phyloP scores from a whole-genome alignment of 192 early-diverging fungal species.

The Coemansia sp. region DNA sequence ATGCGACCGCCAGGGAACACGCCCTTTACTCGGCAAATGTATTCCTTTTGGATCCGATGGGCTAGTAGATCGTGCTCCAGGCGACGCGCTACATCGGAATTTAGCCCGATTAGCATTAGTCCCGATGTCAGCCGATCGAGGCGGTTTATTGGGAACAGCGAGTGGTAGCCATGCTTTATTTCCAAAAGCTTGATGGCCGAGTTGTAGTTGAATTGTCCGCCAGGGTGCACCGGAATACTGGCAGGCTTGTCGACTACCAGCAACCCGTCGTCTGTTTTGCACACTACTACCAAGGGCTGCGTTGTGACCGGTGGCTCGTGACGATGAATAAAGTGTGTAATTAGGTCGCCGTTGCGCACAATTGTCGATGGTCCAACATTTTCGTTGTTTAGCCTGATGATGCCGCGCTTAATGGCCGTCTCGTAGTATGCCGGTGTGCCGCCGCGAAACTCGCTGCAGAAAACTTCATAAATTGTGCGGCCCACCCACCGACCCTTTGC shows the following conservation, averaged over 20 bases:
- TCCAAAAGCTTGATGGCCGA: conserved; percentile 66
- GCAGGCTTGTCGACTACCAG: conserved; percentile 87
- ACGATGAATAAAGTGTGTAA: conserved; percentile 82
- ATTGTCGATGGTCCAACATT: conserved; percentile 55
- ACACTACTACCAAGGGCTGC: conserved; percentile 60
- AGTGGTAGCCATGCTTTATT: conserved; percentile 56
- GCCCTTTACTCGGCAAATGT: conserved; percentile 83
- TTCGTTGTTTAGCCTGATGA: conserved; percentile 76
- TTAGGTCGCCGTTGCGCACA: conserved; percentile 72
- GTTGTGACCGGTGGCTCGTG: conserved; percentile 91
- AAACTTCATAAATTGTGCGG: conserved; percentile 71
- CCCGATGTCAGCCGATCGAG: conserved; percentile 94
- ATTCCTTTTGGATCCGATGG: conserved; percentile 77
- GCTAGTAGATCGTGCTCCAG: conserved; percentile 63
- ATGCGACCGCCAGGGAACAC: conserved; percentile 65
- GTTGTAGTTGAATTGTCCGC: conserved; percentile 87
- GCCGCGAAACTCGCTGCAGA: conserved; percentile 85
- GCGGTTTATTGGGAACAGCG: conserved; percentile 72
- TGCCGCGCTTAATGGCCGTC: conserved; percentile 72
- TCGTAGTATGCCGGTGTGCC: conserved; percentile 72
- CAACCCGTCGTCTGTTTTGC: conserved; percentile 56
- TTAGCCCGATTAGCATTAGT: conserved; percentile 72
- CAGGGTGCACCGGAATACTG: conserved; percentile 78
- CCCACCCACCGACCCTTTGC: conserved; percentile 89
- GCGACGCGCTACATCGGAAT: conserved; percentile 54